These are phyloP conservation scores for Limnanthes douglasii DNA, from an alignment of 345 rosid species.

Conservation along the genomic window DNA sequence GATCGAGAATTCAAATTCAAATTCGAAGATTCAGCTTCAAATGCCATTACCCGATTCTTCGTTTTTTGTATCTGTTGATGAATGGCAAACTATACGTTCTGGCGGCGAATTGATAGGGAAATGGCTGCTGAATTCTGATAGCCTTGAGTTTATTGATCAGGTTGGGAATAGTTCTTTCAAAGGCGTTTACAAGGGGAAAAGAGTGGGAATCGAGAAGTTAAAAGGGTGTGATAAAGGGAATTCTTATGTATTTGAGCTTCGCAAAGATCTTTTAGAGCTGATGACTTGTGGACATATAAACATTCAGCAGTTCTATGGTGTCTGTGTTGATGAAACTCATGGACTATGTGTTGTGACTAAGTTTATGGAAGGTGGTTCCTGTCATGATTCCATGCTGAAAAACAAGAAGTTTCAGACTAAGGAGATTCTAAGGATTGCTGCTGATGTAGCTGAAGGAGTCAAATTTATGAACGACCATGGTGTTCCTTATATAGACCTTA, in stretches of 20 bases:
- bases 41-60: conserved; percentile 76
- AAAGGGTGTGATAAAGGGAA: conserved; percentile 97
- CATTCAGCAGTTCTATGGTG: conserved; percentile 67
- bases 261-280: conserved; percentile 68
- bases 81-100: conserved; percentile 76
- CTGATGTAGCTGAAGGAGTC: conserved; percentile 71
- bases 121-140: conserved; percentile 72
- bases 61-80: conserved; percentile 54
- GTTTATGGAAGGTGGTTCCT: conserved; percentile 90
- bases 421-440: conserved; percentile 60
- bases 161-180: conserved; percentile 47
- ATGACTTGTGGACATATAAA: conserved; percentile 92
- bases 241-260: conserved; percentile 64
- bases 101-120: conserved; percentile 60
- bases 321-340: conserved; percentile 77
- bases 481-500: conserved; percentile 68
- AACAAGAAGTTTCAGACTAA: conserved; percentile 68
- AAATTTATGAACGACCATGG: conserved; percentile 82
- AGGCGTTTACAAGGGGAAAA: conserved; percentile 63
- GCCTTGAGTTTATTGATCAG: conserved; percentile 69
- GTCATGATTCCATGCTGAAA: conserved; percentile 56
- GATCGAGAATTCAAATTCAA: conserved; percentile 22
- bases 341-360: conserved; percentile 86
- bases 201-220: conserved; percentile 77
- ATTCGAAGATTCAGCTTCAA: conserved; percentile 41